Evolutionary conservation across 1,284 basidiomycete species (phyloP), one percentile per base, ranked within the genome.

Genomic region (Anthracocystis walkeri): DNA sequence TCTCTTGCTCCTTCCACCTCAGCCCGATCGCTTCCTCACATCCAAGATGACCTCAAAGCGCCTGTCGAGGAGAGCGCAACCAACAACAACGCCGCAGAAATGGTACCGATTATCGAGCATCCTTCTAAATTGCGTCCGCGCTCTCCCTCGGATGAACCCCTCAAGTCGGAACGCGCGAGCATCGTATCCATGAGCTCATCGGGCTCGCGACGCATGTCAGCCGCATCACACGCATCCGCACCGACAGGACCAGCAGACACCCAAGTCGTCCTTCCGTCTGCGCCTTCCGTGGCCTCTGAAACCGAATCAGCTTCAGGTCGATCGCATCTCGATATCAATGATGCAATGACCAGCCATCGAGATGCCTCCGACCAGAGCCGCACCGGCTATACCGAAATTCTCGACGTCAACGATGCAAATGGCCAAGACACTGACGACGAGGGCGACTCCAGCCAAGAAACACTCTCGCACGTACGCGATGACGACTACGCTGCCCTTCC

Each of bases 401-500:
- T 77, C 18, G 65, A 62, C 20, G 63, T 50, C 12, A 40, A 41
- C 23, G 53, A 58, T 16, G 62, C 33, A 35, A 59, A 64, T 11
- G 70, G 66, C 14, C 56, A 55, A 20, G 35, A 50, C 10, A 56
- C 58, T 20, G 71, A 56, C 7, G 38, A 60, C 23, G 62, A 75
- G 7, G 56, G 27, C 29, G 52, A 56, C 38, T 53, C 23, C 40
- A 45, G 41, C 41, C 59, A 54, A 16, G 66, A 71, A 25, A 29
- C 31, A 5, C 54, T 45, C n/a, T 40, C 50, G 8, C 56, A 57
- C 10, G 59, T 66, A 3, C 60, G 67, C 18, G 63, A 67, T 21
- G 75, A 58, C 27, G 75, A 63, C 11, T 65, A 61, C 29, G 65
- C 69, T 12, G 75, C 73, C 10, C 53, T 79, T 25, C 57, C 57